A percentile compares a stretch with the other conserved stretches of the same genome.
phyloP scores from a whole-genome alignment of 768 basidiomycete genomes.

The Tricholoma sp. region DNA sequence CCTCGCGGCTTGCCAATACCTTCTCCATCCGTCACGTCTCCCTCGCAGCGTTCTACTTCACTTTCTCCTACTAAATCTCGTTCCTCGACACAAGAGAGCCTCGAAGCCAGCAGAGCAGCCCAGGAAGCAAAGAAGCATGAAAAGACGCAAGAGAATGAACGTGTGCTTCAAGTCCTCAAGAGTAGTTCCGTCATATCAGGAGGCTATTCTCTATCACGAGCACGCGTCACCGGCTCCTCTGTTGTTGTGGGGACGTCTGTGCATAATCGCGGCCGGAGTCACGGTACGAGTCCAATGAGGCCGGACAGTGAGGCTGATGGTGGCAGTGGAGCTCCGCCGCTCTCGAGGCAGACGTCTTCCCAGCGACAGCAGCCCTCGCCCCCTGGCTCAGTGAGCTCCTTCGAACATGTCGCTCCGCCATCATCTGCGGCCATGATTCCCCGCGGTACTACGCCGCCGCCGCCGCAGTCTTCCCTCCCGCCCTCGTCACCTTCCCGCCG shows the following conservation, averaged over 20 bases:
- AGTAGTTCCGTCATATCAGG: constrained; percentile 41
- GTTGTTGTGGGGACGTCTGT: constrained; percentile 28
- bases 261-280: constrained; percentile 12
- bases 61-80: constrained; percentile 36
- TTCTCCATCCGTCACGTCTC: background rate
- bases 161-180: constrained; percentile 67
- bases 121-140: constrained; percentile 67
- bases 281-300: constrained; percentile 7
- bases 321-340: constrained; percentile 14
- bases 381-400: constrained; percentile 36
- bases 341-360: constrained; percentile 24
- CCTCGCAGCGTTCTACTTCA: background rate
- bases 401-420: constrained; percentile 41
- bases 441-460: background rate
- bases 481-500: background rate
- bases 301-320: background rate
- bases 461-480: background rate
- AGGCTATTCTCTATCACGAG: constrained; percentile 25
- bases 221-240: constrained; percentile 25
- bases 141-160: constrained; percentile 62
- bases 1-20: background rate
- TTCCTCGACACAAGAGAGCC: constrained; percentile 57
- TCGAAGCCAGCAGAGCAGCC: constrained; percentile 68
- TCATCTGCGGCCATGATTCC: background rate
- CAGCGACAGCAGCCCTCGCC: constrained; percentile 29